Conservation (phyloP, 208 protist genomes). For the Wallacemonas collosoma region DNA sequence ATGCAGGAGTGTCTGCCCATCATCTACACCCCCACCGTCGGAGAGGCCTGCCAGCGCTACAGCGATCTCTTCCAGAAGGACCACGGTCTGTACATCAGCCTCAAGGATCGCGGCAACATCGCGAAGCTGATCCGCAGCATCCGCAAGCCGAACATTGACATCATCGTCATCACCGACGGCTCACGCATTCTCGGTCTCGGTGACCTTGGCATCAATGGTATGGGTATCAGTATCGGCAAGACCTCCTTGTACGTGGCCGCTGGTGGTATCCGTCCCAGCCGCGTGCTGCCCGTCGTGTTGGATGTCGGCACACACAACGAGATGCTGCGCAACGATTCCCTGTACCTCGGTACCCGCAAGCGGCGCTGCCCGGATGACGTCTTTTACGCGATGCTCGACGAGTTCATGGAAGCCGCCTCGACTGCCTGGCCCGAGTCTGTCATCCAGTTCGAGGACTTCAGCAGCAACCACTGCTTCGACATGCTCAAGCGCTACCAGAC, state of each 20-base stretch:
- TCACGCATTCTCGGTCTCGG: slow-evolving; percentile 91
- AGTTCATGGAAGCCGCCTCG: slow-evolving; percentile 78
- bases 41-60: slow-evolving; percentile 86
- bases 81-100: slow-evolving; percentile 78
- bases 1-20: slow-evolving; percentile 52
- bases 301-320: slow-evolving; percentile 91
- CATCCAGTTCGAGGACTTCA: slow-evolving; percentile 97
- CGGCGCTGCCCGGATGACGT: slow-evolving; percentile 37
- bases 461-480: slow-evolving; percentile 89
- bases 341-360: slow-evolving; percentile 80
- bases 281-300: slow-evolving; percentile 86
- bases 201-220: slow-evolving; percentile 91
- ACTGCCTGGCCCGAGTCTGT: slow-evolving; percentile 72
- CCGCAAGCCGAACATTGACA: slow-evolving; percentile 60
- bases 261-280: slow-evolving; percentile 75
- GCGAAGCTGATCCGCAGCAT: slow-evolving; percentile 69
- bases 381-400: slow-evolving; percentile 87
- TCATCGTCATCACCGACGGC: slow-evolving; percentile 93
- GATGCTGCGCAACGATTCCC: slow-evolving; percentile 52
- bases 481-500: slow-evolving; percentile 90
- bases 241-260: slow-evolving; percentile 85
- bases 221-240: slow-evolving; percentile 94
- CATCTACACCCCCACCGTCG: slow-evolving; percentile 81
- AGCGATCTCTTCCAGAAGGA: slow-evolving; percentile 52
- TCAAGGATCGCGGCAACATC: slow-evolving; percentile 62